Evolutionary conservation across 306 rosid species (phyloP).

Genomic region (Senna tora): DNA sequence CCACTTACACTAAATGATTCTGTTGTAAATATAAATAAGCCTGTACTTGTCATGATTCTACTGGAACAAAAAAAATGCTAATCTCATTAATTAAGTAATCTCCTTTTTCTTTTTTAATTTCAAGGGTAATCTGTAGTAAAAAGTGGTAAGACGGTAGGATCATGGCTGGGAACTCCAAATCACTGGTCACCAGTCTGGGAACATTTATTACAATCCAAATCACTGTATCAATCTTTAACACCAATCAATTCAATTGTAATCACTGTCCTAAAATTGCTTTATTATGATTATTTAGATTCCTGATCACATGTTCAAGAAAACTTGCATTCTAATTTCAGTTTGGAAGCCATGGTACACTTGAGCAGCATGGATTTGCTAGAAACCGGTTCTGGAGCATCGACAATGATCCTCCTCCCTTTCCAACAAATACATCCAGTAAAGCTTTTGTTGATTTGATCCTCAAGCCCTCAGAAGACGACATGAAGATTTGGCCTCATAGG

Average conservation of each 20-base stretch:
- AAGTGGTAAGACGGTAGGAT: too few species aligned
- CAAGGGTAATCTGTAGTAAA: not conserved
- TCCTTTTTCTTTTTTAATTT: not conserved
- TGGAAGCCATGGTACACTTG: conserved; percentile 63
- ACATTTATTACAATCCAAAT: not conserved
- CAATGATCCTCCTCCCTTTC: conserved; percentile 59
- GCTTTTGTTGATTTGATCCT: conserved; percentile 72
- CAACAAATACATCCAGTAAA: conserved; percentile 49
- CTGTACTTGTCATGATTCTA: conserved; percentile 7
- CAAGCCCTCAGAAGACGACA: conserved; percentile 75
- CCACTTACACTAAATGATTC: not conserved
- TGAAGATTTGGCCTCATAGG: conserved; percentile 89
- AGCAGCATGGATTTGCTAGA: conserved; percentile 74
- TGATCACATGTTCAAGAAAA: conserved; percentile 32
- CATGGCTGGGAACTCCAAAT: too few species aligned
- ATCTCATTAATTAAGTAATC: conserved; percentile 16
- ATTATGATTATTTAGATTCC: not conserved
- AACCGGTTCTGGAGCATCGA: conserved; percentile 66
- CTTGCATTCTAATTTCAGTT: conserved; percentile 54
- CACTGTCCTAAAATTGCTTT: not conserved
- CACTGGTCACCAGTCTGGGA: not conserved
- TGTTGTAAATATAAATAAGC: conserved; percentile 21
- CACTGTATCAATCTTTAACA: conserved; percentile 5
- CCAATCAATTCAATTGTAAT: not conserved
- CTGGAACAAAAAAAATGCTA: conserved; percentile 15